A percentile compares a stretch with the other conserved stretches of the same genome.
Conservation (phyloP, 2,329 filamentous ascomycete genomes). For the Colletotrichum graminicola region DNA sequence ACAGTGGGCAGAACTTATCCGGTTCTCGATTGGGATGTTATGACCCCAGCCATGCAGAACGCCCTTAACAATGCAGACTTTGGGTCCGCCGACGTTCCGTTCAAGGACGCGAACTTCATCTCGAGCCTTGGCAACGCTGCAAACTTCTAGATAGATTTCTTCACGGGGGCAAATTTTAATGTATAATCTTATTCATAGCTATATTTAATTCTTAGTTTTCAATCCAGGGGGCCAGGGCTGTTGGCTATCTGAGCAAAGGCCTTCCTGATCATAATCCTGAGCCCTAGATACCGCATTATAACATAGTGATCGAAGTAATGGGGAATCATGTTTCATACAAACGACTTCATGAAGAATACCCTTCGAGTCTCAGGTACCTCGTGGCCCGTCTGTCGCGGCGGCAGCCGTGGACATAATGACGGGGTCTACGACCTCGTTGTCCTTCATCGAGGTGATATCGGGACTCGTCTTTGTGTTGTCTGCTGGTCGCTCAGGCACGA, state of each 20-base stretch:
- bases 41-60: slow-evolving; percentile 50
- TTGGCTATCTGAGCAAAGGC: not conserved
- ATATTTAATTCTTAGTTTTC: not conserved
- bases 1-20: slow-evolving; percentile 54
- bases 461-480: slow-evolving; percentile 36
- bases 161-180: too few species aligned
- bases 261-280: not conserved
- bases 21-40: slow-evolving; percentile 59
- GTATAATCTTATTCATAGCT: not conserved
- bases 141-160: not conserved
- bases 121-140: slow-evolving; percentile 25
- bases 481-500: slow-evolving; percentile 53
- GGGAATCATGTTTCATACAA: too few species aligned
- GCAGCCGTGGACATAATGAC: slow-evolving; percentile 24
- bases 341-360: too few species aligned
- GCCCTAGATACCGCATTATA: accelerated
- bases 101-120: slow-evolving; percentile 50
- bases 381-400: slow-evolving; percentile 11
- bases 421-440: slow-evolving; percentile 6
- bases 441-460: slow-evolving; percentile 4
- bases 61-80: slow-evolving; percentile 56
- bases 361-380: not conserved
- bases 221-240: not conserved
- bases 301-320: not conserved
- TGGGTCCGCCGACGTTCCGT: slow-evolving; percentile 56